Percentiles rank a stretch among this genome's conserved stretches.
Conservation (phyloP, 2,329 filamentous ascomycete genomes). For the Aspergillus piperis region DNA sequence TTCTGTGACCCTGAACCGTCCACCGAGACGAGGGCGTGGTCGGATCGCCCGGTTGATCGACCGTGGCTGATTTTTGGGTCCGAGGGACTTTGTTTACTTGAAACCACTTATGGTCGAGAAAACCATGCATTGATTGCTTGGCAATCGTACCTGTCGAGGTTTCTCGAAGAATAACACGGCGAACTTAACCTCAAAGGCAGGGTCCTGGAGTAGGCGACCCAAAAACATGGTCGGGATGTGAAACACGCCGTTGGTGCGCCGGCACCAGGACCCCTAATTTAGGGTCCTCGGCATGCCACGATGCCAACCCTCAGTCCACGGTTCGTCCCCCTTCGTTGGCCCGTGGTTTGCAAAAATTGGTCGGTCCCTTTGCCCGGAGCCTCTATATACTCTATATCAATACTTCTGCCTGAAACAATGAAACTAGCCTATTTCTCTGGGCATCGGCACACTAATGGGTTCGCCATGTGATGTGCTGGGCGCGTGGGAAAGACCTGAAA, state of each 20-base stretch:
- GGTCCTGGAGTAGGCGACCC: neutral
- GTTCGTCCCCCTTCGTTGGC: neutral
- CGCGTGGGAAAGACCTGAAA: neutral
- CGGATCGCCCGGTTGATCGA: neutral
- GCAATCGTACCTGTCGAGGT: too few species aligned
- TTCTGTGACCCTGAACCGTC: neutral
- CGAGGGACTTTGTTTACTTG: neutral
- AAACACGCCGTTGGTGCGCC: constrained; percentile 5
- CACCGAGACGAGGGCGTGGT: neutral
- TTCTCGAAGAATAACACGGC: neutral
- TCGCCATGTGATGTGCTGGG: neutral
- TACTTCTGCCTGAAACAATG: neutral
- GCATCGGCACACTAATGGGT: neutral
- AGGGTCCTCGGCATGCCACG: neutral
- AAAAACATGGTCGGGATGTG: neutral
- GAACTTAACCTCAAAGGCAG: neutral
- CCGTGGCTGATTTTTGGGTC: neutral
- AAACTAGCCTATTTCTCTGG: neutral
- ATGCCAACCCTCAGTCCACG: neutral
- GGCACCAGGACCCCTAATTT: neutral
- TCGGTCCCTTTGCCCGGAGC: neutral
- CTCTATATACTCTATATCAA: neutral
- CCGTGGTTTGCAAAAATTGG: neutral
- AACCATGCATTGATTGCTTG: neutral
- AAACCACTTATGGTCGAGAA: neutral